These are phyloP conservation scores for Magnaporthiopsis incrustans DNA, from an alignment of 2,329 filamentous ascomycete species.

Conservation along the genomic window DNA sequence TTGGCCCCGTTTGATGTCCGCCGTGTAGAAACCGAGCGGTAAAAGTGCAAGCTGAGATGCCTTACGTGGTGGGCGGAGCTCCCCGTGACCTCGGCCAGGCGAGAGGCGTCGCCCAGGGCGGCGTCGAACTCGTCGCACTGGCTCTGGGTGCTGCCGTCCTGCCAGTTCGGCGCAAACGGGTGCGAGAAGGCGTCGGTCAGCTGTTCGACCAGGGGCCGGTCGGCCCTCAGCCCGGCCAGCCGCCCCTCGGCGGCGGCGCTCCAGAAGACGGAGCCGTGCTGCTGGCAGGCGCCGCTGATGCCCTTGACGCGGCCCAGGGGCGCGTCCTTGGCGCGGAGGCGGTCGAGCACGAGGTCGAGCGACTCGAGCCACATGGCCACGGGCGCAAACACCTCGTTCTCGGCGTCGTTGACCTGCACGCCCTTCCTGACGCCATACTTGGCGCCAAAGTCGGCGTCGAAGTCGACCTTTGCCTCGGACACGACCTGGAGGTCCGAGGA, in stretches of 20 bases:
- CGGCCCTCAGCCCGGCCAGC: constrained; percentile 43
- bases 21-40: background rate
- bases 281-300: constrained; percentile 87
- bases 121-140: constrained; percentile 87
- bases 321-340: constrained; percentile 60
- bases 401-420: constrained; percentile 70
- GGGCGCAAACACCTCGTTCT: constrained; percentile 86
- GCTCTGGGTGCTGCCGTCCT: constrained; percentile 87
- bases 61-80: constrained; percentile 87
- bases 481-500: constrained; percentile 72
- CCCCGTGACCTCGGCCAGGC: constrained; percentile 72
- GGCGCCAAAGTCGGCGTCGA: constrained; percentile 70
- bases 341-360: constrained; percentile 72
- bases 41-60: too few species aligned
- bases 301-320: constrained; percentile 70
- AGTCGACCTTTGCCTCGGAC: constrained; percentile 86
- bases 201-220: constrained; percentile 49
- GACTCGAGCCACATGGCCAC: constrained; percentile 94
- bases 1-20: too few species aligned
- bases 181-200: constrained; percentile 68
- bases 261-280: constrained; percentile 98
- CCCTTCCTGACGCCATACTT: constrained; percentile 82
- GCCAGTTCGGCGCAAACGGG: constrained; percentile 91
- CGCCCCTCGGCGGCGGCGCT: constrained; percentile 57
- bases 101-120: constrained; percentile 55